Conservation (phyloP, 1,284 basidiomycete genomes). For the Ustilago sp. region DNA sequence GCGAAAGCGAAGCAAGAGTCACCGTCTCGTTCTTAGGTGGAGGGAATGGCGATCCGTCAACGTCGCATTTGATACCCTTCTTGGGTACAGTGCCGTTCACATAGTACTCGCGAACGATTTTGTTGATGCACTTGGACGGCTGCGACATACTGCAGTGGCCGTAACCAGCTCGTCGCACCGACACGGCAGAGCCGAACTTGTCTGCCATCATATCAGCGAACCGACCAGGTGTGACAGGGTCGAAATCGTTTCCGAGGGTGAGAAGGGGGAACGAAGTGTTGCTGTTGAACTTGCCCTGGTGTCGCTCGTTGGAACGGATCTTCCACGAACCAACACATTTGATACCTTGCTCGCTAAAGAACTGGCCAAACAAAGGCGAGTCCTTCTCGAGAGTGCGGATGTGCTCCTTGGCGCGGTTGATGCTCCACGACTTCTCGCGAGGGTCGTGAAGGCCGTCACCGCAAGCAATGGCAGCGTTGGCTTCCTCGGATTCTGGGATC, state of each 20-base stretch:
- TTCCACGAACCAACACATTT: conserved; percentile 44
- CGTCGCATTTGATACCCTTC: conserved; percentile 43
- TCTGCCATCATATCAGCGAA: conserved; percentile 50
- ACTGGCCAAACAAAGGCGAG: conserved; percentile 45
- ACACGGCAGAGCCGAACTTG: conserved; percentile 40
- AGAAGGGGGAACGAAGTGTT: conserved; percentile 52
- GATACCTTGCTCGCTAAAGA: conserved; percentile 36
- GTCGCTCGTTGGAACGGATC: conserved; percentile 48
- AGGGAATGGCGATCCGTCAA: conserved; percentile 39
- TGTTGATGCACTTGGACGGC: conserved; percentile 50
- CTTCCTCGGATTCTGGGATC: conserved; percentile 31
- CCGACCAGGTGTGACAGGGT: conserved; percentile 54
- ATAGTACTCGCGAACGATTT: conserved; percentile 53
- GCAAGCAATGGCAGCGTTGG: conserved; percentile 43
- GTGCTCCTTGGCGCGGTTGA: conserved; percentile 33
- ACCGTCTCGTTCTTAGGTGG: conserved; percentile 28
- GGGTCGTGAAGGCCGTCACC: conserved; percentile 37
- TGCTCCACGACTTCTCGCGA: conserved; percentile 25
- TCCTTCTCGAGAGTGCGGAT: conserved; percentile 34
- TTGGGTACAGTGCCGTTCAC: conserved; percentile 49
- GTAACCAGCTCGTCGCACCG: conserved; percentile 45
- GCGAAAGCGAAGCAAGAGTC: conserved; percentile 13
- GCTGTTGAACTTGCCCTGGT: conserved; percentile 46
- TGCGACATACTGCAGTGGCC: conserved; percentile 54
- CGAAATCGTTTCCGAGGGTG: conserved; percentile 53